Percentiles rank a stretch among this genome's conserved stretches.
Evolutionary conservation across 108 stramenopile species (phyloP).

Genomic region (Nannochloropsis gaditana): DNA sequence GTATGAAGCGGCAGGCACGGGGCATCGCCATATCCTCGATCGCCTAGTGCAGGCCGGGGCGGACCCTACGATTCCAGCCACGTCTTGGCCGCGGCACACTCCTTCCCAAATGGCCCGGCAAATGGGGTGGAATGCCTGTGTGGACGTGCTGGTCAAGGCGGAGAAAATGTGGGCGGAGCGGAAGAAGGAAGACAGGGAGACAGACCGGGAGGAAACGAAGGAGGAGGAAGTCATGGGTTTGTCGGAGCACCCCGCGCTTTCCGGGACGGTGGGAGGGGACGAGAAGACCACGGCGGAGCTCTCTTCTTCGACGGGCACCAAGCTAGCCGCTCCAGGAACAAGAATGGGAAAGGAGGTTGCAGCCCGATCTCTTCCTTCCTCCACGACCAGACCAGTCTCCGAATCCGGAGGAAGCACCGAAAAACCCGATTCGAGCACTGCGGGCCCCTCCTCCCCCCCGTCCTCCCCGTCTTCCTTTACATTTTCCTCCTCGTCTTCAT

Average conservation of each 20-base stretch:
- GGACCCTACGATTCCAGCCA: constrained; percentile 10
- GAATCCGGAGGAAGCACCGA: neutral
- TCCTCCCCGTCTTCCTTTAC: neutral
- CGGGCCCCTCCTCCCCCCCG: neutral
- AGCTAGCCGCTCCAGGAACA: neutral
- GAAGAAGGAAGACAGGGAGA: neutral
- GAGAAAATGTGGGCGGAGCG: neutral
- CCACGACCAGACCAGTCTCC: neutral
- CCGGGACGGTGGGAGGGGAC: neutral
- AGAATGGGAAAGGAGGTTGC: neutral
- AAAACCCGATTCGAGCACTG: neutral
- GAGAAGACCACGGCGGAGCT: neutral
- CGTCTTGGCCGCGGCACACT: neutral
- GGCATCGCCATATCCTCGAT: neutral
- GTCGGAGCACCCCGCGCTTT: neutral
- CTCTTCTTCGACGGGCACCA: neutral
- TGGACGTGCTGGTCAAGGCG: neutral
- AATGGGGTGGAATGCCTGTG: neutral
- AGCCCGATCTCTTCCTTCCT: neutral
- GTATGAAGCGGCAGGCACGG: neutral
- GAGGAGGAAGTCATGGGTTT: neutral
- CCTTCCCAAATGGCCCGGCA: neutral
- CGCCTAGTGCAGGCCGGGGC: neutral
- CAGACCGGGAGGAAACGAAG: neutral
- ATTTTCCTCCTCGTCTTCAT: neutral